These are phyloP conservation scores for Scedosporium aurantiacum DNA, from an alignment of 2,329 filamentous ascomycete genomes.

Conservation along the genomic window DNA sequence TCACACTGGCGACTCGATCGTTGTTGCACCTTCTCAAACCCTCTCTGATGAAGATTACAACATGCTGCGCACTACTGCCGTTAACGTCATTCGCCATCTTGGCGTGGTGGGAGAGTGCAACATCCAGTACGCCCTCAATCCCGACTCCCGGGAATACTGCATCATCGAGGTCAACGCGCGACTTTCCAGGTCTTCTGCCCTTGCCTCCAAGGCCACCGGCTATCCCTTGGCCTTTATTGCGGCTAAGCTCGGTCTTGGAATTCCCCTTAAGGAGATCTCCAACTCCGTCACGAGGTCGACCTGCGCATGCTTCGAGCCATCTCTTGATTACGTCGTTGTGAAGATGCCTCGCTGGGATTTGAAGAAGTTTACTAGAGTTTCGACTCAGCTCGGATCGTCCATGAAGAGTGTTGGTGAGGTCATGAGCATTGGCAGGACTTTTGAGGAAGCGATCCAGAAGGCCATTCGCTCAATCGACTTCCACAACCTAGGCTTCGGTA, in stretches of 20 bases:
- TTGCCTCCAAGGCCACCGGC: conserved; percentile 94
- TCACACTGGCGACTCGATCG: conserved; percentile 95
- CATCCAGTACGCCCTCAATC: conserved; percentile 95
- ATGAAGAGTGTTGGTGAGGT: conserved; percentile 99
- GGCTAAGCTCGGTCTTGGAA: conserved; percentile 88
- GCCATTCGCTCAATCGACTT: conserved; percentile 92
- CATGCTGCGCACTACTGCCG: conserved; percentile 93
- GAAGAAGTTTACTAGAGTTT: conserved; percentile 97
- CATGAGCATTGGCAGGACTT: conserved; percentile 93
- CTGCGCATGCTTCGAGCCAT: conserved; percentile 96
- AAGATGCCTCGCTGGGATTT: conserved; percentile 99
- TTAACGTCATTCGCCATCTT: conserved; percentile 93
- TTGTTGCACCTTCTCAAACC: conserved; percentile 94
- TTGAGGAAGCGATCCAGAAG: conserved; percentile 98
- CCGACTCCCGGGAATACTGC: conserved; percentile 91
- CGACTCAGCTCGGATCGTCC: conserved; percentile 87
- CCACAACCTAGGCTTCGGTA: conserved; percentile 89
- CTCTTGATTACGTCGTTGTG: conserved; percentile 93
- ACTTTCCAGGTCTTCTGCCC: conserved; percentile 85
- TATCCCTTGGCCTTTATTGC: conserved; percentile 95
- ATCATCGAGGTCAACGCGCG: conserved; percentile 98
- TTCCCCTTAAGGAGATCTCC: conserved; percentile 89
- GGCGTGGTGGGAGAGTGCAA: conserved; percentile 98
- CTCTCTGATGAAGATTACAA: conserved; percentile 97
- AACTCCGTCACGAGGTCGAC: conserved; percentile 95